Evolutionary conservation across 768 basidiomycete genomes (phyloP).

Genomic region (Pleurotus sapidus): DNA sequence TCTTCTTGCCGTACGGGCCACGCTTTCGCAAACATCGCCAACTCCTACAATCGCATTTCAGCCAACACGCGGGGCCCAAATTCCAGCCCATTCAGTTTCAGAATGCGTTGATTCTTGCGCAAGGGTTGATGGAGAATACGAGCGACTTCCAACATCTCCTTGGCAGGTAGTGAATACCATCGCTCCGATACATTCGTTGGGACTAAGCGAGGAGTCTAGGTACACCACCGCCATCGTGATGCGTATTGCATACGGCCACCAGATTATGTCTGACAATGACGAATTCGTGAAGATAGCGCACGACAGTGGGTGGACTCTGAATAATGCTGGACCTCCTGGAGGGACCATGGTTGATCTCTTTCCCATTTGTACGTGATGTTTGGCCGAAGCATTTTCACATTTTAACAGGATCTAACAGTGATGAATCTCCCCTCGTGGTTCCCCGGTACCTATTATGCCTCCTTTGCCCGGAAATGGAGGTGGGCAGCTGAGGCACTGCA

Average conservation of each 20-base stretch:
- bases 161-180: not conserved
- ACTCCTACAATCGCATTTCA: slow-evolving; percentile 18
- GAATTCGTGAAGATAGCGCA: slow-evolving; percentile 17
- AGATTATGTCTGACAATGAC: slow-evolving; percentile 19
- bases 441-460: slow-evolving; percentile 34
- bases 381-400: not conserved
- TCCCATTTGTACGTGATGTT: slow-evolving; percentile 13
- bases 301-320: slow-evolving; percentile 9
- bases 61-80: slow-evolving; percentile 15
- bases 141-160: slow-evolving; percentile 7
- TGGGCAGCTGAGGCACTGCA: slow-evolving; percentile 25
- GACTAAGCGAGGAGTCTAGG: slow-evolving; percentile 13
- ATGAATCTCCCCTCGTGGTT: slow-evolving; percentile 36
- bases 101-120: slow-evolving; percentile 27
- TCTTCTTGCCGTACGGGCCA: slow-evolving; percentile 17
- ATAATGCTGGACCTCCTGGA: slow-evolving; percentile 14
- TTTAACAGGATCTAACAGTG: slow-evolving; percentile 19
- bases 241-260: slow-evolving; percentile 6
- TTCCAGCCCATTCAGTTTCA: slow-evolving; percentile 23
- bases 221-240: slow-evolving; percentile 2
- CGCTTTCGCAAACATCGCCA: slow-evolving; percentile 17
- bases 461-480: slow-evolving; percentile 27
- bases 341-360: slow-evolving; percentile 19
- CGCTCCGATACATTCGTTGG: slow-evolving; percentile 21
- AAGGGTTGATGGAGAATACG: slow-evolving; percentile 22